Evolutionary conservation across 2,329 filamentous ascomycete species (phyloP).

Genomic region (Leptodontidium sp.): DNA sequence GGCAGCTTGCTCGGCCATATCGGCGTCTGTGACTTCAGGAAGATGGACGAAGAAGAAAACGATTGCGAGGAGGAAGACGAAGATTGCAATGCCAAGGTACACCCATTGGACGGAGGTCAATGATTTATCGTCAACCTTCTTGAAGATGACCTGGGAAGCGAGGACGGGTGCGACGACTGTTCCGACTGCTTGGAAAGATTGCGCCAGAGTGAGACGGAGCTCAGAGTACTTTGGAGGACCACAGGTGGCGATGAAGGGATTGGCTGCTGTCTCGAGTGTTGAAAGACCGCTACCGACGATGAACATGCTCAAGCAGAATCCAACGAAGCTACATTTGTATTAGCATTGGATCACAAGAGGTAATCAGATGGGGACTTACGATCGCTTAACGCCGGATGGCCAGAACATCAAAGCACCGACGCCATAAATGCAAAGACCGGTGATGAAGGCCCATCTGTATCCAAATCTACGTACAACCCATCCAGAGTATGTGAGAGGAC

Average conservation of each 20-base stretch:
- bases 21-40: constrained; percentile 62
- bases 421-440: constrained; percentile 77
- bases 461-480: constrained; percentile 75
- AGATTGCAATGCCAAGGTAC: constrained; percentile 78
- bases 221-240: constrained; percentile 77
- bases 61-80: constrained; percentile 73
- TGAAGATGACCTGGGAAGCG: constrained; percentile 76
- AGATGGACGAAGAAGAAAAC: constrained; percentile 73
- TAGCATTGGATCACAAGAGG: not conserved
- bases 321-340: constrained; percentile 34
- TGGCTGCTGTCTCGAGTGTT: constrained; percentile 81
- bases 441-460: constrained; percentile 81
- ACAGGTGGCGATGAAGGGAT: constrained; percentile 71
- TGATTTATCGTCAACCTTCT: constrained; percentile 52
- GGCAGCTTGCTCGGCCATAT: constrained; percentile 57
- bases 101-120: constrained; percentile 83
- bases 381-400: constrained; percentile 70
- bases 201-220: constrained; percentile 76
- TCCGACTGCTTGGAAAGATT: constrained; percentile 77
- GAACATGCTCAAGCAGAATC: constrained; percentile 53
- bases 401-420: constrained; percentile 83
- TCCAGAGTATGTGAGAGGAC: constrained; percentile 70
- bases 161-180: constrained; percentile 77
- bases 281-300: constrained; percentile 80
- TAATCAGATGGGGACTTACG: constrained; percentile 24